Evolutionary conservation across 1,284 basidiomycete genomes (phyloP).

Genomic region (Rhizoctonia solani): DNA sequence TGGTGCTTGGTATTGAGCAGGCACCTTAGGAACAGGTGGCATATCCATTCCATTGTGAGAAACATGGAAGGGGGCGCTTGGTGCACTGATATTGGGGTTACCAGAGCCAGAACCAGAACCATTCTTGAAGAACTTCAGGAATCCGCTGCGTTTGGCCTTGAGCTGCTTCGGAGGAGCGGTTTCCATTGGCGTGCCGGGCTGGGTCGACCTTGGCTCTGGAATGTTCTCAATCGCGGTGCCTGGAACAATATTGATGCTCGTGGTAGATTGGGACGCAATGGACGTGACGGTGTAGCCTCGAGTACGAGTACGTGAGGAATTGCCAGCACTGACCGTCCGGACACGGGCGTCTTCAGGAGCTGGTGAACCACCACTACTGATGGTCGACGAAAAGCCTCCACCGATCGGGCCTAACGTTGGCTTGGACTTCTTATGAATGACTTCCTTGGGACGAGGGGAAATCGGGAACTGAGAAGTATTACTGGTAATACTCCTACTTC

Average conservation of each 20-base stretch:
- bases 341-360: constrained; percentile 12
- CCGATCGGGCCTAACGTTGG: constrained; percentile 19
- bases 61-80: constrained; percentile 4
- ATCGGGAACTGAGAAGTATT: background rate
- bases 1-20: constrained; percentile 21
- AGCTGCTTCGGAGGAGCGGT: background rate
- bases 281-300: constrained; percentile 12
- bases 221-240: constrained; percentile 28
- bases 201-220: constrained; percentile 1
- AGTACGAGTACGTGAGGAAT: background rate
- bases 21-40: constrained; percentile 31
- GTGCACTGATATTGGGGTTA: constrained; percentile 24
- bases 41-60: constrained; percentile 10
- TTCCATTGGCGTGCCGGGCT: background rate
- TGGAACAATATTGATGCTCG: constrained; percentile 23
- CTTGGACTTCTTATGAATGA: constrained; percentile 24
- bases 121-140: constrained; percentile 34
- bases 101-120: constrained; percentile 1
- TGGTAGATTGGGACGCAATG: constrained; percentile 18
- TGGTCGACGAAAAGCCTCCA: constrained; percentile 33
- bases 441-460: constrained; percentile 8
- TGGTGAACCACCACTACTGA: constrained; percentile 28
- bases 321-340: constrained; percentile 24
- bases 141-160: constrained; percentile 34
- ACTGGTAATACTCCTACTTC: constrained; percentile 17